These are phyloP conservation scores for Stellera chamaejasme DNA, from an alignment of 345 rosid genomes.

Conservation along the genomic window DNA sequence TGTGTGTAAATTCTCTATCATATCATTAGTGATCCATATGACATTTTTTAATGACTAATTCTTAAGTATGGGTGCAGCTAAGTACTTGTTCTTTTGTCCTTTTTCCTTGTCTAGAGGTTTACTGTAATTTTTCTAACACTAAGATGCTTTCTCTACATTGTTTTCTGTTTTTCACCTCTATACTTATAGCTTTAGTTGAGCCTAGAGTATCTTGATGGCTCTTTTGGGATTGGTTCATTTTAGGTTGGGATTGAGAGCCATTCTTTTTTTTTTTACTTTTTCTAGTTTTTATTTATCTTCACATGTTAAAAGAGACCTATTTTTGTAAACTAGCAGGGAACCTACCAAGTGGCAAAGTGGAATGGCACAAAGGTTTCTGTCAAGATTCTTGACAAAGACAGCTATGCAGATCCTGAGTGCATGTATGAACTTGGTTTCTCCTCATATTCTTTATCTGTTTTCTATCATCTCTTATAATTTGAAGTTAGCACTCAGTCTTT, in stretches of 20 bases:
- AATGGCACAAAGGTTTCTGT: slow-evolving; percentile 83
- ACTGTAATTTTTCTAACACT: too few relatives aligned
- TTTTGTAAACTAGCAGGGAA: slow-evolving; percentile 33
- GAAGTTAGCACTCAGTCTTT: too few relatives aligned
- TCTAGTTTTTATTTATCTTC: background rate
- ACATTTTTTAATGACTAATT: too few relatives aligned
- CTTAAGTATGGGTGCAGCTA: too few relatives aligned
- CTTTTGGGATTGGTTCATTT: background rate
- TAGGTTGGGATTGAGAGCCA: background rate
- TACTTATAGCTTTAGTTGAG: too few relatives aligned
- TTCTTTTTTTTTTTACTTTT: background rate
- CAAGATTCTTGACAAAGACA: slow-evolving; percentile 73
- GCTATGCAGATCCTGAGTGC: slow-evolving; percentile 49
- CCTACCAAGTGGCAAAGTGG: slow-evolving; percentile 91
- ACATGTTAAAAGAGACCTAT: too few relatives aligned
- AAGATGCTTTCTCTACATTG: too few relatives aligned
- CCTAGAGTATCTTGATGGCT: background rate
- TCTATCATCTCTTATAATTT: background rate
- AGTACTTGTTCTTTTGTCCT: too few relatives aligned
- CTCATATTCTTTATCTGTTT: background rate
- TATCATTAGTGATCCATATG: too few relatives aligned
- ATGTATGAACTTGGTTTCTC: slow-evolving; percentile 34
- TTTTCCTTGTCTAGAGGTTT: too few relatives aligned
- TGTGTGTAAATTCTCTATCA: too few relatives aligned
- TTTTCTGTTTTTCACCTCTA: too few relatives aligned